Conservation (phyloP, 768 basidiomycete genomes). For the Suillus subalutaceus region DNA sequence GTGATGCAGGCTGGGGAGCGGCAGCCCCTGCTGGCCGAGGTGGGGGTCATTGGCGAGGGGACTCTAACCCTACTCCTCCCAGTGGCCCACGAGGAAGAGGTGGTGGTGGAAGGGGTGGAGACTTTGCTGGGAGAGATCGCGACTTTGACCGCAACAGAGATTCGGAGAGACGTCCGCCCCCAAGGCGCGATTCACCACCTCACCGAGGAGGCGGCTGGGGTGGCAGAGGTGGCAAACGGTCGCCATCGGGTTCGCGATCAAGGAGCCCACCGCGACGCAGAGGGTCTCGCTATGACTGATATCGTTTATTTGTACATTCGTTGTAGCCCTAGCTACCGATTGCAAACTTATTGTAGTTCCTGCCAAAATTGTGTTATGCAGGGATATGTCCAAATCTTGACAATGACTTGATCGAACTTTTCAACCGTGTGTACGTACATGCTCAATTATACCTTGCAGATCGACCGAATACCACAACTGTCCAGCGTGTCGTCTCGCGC, state of each 20-base stretch:
- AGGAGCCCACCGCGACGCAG: slow-evolving; percentile 45
- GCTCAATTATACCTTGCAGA: not conserved
- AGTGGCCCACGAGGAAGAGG: slow-evolving; percentile 45
- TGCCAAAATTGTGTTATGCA: not conserved
- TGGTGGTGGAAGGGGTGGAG: slow-evolving; percentile 32
- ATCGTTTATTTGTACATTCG: not conserved
- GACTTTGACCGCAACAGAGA: slow-evolving; percentile 41
- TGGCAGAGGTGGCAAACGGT: slow-evolving; percentile 45
- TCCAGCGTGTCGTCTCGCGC: not conserved
- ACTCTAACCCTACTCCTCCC: slow-evolving; percentile 52
- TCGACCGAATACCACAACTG: not conserved
- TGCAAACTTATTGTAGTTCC: not conserved
- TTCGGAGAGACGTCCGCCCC: slow-evolving; percentile 54
- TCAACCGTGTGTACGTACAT: not conserved
- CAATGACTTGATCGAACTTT: not conserved
- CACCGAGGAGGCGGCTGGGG: slow-evolving; percentile 45
- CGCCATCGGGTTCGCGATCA: slow-evolving; percentile 40
- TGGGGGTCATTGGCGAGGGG: slow-evolving; percentile 78
- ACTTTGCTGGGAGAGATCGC: slow-evolving; percentile 38
- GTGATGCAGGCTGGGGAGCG: slow-evolving; percentile 44
- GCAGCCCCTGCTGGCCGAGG: slow-evolving; percentile 48
- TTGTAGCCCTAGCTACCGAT: not conserved
- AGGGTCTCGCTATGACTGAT: slow-evolving; percentile 36
- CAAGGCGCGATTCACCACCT: slow-evolving; percentile 48
- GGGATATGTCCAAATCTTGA: not conserved